phyloP scores from a whole-genome alignment of 345 rosid species.

The Murraya koenigii region DNA sequence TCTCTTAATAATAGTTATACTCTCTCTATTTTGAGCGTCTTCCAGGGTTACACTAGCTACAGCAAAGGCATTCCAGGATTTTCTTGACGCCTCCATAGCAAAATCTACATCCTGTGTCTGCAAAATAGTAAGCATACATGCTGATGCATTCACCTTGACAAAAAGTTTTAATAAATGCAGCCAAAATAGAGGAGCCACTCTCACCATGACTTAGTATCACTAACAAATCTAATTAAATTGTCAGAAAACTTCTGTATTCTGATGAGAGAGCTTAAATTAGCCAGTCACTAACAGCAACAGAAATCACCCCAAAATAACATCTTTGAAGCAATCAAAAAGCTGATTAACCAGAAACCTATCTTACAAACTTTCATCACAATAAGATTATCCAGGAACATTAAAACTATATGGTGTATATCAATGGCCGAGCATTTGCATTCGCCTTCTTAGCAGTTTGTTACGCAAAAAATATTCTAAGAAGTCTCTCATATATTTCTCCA shows the following conservation, averaged over 20 bases:
- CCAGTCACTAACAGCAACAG: background rate
- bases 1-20: conserved; percentile 45
- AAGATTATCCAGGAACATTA: background rate
- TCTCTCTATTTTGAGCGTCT: conserved; percentile 40
- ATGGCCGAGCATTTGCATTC: background rate
- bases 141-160: conserved; percentile 21
- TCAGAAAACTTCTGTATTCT: background rate
- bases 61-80: conserved; percentile 50
- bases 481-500: background rate
- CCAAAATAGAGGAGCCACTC: conserved; percentile 7
- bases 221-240: background rate
- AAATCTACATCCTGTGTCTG: conserved; percentile 61
- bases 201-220: background rate
- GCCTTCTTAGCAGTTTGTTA: background rate
- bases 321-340: background rate
- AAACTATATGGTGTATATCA: background rate
- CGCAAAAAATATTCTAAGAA: background rate
- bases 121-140: conserved; percentile 29
- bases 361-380: background rate
- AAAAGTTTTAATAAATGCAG: conserved; percentile 2
- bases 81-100: conserved; percentile 79
- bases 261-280: conserved; percentile 6
- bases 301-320: background rate
- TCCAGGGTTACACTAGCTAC: conserved; percentile 38
- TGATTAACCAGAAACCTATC: background rate